Base-by-base conservation (phyloP, 1,284 basidiomycete genomes). In the Cryptococcus sp. region DNA sequence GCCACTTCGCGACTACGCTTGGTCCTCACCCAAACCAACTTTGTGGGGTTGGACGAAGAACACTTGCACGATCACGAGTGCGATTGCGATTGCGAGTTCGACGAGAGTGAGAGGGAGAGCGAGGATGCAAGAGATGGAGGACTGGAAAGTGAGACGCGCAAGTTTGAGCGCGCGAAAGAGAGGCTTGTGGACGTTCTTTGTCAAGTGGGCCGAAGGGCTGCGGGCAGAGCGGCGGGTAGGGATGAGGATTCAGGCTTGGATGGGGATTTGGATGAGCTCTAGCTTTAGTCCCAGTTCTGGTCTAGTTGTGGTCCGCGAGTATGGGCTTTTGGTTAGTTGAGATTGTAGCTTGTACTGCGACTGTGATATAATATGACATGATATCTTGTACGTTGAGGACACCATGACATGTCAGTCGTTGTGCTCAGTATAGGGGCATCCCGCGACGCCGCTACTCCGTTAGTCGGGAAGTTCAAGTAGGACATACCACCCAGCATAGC, bases 241-340 rank as follows among this genome's bases (percentile, higher is more conserved):
- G 75, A 73, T 48, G 71, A 75, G 23, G 76, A 78, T 62, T 76
- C 74, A 19, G 76, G 76, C 0, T 52, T 78, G 27, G 76, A 76
- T 51, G 67, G 66, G 11, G 75, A 78, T 50, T 15, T 66, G 27
- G 76, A 78, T 44, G 74, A 77, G 54, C 62, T 74, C 53, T 77
- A 63, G 23, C 17, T n/a, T 27, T 3, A 5, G 38, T 52, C 42
- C 20, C 15, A 35, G 11, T 35, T 31, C 25, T 25, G 25, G 25
- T 25, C 6, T 25, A 25, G 25, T 25, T 25, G 3, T 25, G 25
- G 25, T 25, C 10, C 10, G 31, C 31, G 13, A 35, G 2, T 13
- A 35, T 35, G 8, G 13, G 31, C n/a, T 35, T 2, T 35, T 8
- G 13, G 13, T 2, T 35, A 35, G 31, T 35, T 2, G 31, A 35